phyloP scores from a whole-genome alignment of 2,329 filamentous ascomycete species.

The Diaporthe sp. region DNA sequence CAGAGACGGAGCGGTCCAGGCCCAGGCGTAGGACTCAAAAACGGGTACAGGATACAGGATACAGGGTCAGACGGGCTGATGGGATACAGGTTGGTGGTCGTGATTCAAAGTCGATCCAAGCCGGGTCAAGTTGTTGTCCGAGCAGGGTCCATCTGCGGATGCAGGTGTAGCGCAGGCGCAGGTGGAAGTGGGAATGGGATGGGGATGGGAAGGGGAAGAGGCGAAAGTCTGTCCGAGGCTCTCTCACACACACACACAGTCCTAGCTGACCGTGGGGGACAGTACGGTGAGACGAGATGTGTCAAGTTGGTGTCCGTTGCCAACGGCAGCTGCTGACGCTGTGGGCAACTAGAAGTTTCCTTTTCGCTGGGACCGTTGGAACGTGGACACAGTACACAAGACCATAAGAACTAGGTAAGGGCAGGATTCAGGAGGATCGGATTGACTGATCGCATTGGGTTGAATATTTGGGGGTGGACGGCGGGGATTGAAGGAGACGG shows the following conservation, averaged over 20 bases:
- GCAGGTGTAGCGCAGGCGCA: conserved; percentile 3
- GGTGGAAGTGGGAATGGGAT: conserved; percentile 6
- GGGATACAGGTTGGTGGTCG: neutral
- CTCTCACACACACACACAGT: conserved; percentile 3
- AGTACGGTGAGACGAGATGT: conserved; percentile 19
- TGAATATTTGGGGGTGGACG: neutral
- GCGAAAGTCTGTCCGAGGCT: conserved; percentile 24
- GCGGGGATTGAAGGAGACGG: conserved; percentile 14
- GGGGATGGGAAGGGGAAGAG: conserved; percentile 14
- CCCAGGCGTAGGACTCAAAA: neutral
- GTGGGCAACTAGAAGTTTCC: conserved; percentile 26
- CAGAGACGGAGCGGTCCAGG: conserved; percentile 22
- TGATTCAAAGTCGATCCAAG: conserved; percentile 14
- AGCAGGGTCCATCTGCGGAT: conserved; percentile 18
- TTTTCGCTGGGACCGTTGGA: conserved; percentile 16
- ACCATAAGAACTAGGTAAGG: neutral
- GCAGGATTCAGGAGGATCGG: conserved; percentile 39
- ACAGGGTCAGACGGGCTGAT: neutral
- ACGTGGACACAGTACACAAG: conserved; percentile 36
- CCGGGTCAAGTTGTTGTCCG: conserved; percentile 21
- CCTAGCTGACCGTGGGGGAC: conserved; percentile 16
- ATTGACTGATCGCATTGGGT: conserved; percentile 18
- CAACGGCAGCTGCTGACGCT: conserved; percentile 9
- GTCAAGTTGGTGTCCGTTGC: conserved; percentile 20
- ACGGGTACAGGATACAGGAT: conserved; percentile 17